phyloP scores from a whole-genome alignment of 2,329 filamentous ascomycete genomes.

The Beauveria caledonica region DNA sequence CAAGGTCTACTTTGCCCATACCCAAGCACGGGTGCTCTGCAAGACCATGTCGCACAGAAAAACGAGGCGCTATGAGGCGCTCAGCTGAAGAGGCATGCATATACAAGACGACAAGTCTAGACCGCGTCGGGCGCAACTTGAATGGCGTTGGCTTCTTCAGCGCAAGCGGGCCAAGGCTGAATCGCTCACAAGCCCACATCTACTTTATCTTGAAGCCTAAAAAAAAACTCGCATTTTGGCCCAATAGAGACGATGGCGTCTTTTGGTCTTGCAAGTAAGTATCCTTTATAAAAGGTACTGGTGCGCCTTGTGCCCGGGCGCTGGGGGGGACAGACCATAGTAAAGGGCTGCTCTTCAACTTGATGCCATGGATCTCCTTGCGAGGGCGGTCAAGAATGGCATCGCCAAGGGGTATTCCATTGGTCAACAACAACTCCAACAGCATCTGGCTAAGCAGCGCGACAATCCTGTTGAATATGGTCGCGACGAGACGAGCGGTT shows the following conservation, averaged over 20 bases:
- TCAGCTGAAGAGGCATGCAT: slow-evolving; percentile 3
- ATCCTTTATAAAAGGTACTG: background rate
- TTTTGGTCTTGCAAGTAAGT: background rate
- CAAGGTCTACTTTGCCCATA: too few species aligned
- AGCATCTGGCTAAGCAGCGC: slow-evolving; percentile 13
- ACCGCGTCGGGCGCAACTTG: background rate
- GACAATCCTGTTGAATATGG: background rate
- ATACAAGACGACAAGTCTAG: background rate
- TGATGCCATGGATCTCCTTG: slow-evolving; percentile 13
- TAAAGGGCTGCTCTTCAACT: background rate
- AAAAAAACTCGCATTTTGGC: background rate
- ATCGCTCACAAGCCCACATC: background rate
- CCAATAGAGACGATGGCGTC: background rate
- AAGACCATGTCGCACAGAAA: background rate
- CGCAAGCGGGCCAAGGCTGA: slow-evolving; percentile 6
- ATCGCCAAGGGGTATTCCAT: slow-evolving; percentile 14
- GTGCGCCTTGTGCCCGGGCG: background rate
- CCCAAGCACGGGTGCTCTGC: background rate
- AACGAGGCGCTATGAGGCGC: background rate
- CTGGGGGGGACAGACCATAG: background rate
- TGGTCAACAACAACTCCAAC: slow-evolving; percentile 15
- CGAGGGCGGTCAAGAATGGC: slow-evolving; percentile 13
- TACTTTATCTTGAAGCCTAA: slow-evolving; percentile 3
- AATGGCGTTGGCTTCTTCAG: slow-evolving; percentile 1
- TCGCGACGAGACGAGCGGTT: background rate